Conservation (phyloP, 2,329 filamentous ascomycete genomes). For the Colletotrichum tropicicola region DNA sequence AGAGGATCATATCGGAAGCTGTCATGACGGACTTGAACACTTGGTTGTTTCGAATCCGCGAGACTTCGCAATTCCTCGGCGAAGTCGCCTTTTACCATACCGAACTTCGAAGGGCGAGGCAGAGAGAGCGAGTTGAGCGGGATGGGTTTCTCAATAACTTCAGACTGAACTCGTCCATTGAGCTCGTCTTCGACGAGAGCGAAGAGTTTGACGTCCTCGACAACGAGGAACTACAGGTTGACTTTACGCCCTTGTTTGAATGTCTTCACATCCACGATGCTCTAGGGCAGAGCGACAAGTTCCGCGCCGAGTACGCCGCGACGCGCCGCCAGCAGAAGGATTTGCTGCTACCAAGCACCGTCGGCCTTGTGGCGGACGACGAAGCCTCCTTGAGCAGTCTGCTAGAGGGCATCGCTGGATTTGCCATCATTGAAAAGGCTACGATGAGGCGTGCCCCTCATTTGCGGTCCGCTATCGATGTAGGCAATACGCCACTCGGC, state of each 20-base stretch:
- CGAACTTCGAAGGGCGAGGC: constrained; percentile 82
- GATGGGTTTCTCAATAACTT: constrained; percentile 82
- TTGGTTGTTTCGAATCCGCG: constrained; percentile 93
- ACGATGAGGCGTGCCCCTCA: constrained; percentile 90
- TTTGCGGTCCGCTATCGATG: constrained; percentile 83
- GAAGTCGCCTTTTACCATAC: constrained; percentile 98
- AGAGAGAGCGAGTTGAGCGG: constrained; percentile 82
- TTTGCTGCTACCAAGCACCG: constrained; percentile 78
- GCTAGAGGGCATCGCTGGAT: constrained; percentile 92
- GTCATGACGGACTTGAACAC: constrained; percentile 98
- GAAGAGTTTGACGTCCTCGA: constrained; percentile 96
- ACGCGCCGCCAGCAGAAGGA: constrained; percentile 94
- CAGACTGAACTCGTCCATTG: constrained; percentile 94
- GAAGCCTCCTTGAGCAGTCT: constrained; percentile 88
- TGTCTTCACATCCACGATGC: constrained; percentile 97
- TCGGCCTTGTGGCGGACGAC: constrained; percentile 84
- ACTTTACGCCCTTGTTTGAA: constrained; percentile 94
- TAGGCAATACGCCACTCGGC: too few species aligned
- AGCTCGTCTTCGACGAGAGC: constrained; percentile 92
- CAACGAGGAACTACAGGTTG: constrained; percentile 93
- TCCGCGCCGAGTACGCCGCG: constrained; percentile 89
- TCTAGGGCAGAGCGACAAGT: constrained; percentile 89
- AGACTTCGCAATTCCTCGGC: constrained; percentile 94
- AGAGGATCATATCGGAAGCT: constrained; percentile 92
- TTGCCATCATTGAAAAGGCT: constrained; percentile 94